Conservation (phyloP, 1,284 basidiomycete species). For the Athelia psychrophila region DNA sequence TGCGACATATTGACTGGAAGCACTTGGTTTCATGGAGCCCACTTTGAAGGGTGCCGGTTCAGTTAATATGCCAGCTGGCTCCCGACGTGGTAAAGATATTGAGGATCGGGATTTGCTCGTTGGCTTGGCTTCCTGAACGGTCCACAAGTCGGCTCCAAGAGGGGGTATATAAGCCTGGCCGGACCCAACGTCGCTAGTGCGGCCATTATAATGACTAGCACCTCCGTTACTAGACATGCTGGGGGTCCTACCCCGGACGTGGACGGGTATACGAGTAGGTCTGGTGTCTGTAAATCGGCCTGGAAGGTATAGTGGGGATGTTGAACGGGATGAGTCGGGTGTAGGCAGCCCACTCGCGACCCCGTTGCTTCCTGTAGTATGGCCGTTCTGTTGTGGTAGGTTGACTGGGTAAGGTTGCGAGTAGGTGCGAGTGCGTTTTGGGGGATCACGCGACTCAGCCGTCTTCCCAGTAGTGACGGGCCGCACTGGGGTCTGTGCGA, state of each 20-base stretch:
- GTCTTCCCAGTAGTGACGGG: conserved; percentile 4
- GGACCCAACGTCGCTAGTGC: conserved; percentile 17
- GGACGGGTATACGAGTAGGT: conserved; percentile 48
- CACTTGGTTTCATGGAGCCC: conserved; percentile 28
- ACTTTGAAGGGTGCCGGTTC: conserved; percentile 46
- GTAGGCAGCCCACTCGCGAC: conserved; percentile 26
- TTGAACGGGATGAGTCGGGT: conserved; percentile 33
- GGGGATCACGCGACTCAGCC: conserved; percentile 11
- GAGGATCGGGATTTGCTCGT: conserved; percentile 20
- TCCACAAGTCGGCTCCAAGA: conserved; percentile 15
- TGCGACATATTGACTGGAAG: conserved; percentile 21
- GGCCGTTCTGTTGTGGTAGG: conserved; percentile 17
- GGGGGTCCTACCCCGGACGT: conserved; percentile 37
- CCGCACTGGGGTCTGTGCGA: conserved; percentile 10
- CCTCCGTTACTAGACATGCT: conserved; percentile 40
- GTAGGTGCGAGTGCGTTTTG: conserved; percentile 49
- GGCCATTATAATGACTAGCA: conserved; percentile 24
- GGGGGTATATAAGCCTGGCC: conserved; percentile 26
- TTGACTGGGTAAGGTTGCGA: conserved; percentile 54
- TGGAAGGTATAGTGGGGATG: conserved; percentile 28
- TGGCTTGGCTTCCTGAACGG: conserved; percentile 12
- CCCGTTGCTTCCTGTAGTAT: conserved; percentile 13
- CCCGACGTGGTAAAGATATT: conserved; percentile 16
- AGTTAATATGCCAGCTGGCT: conserved; percentile 41
- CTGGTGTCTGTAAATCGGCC: conserved; percentile 29